Conservation (phyloP, 768 basidiomycete species). For the Clitopilus passeckerianus region DNA sequence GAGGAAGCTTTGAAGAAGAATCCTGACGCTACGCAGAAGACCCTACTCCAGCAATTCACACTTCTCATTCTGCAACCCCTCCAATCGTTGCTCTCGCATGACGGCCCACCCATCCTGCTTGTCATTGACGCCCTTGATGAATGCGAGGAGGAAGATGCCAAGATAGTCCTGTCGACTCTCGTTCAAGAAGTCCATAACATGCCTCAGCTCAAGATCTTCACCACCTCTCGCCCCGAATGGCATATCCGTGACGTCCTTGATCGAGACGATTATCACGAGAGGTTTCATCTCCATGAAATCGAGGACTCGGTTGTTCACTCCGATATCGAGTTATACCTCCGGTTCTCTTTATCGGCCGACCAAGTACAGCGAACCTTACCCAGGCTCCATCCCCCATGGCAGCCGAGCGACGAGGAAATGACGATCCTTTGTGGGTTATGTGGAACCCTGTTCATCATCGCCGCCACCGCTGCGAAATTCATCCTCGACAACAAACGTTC, state of each 20-base stretch:
- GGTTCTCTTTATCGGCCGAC: not conserved
- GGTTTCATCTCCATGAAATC: conserved; percentile 3
- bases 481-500: not conserved
- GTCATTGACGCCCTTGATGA: conserved; percentile 3
- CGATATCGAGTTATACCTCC: not conserved
- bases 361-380: not conserved
- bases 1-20: not conserved
- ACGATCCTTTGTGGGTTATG: not conserved
- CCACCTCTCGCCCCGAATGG: not conserved
- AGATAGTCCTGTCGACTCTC: not conserved
- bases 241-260: not conserved
- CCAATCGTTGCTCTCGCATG: not conserved
- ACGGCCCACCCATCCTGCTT: not conserved
- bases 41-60: not conserved
- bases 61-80: not conserved
- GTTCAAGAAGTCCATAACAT: not conserved
- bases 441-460: conserved; percentile 1
- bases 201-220: not conserved
- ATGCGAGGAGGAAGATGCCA: not conserved
- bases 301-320: not conserved
- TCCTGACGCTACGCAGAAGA: not conserved
- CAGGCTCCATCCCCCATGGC: not conserved
- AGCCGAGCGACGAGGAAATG: not conserved
- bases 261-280: not conserved
- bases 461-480: not conserved